These are phyloP conservation scores for Graphilbum sp. DNA, from an alignment of 2,329 filamentous ascomycete species.

Conservation along the genomic window DNA sequence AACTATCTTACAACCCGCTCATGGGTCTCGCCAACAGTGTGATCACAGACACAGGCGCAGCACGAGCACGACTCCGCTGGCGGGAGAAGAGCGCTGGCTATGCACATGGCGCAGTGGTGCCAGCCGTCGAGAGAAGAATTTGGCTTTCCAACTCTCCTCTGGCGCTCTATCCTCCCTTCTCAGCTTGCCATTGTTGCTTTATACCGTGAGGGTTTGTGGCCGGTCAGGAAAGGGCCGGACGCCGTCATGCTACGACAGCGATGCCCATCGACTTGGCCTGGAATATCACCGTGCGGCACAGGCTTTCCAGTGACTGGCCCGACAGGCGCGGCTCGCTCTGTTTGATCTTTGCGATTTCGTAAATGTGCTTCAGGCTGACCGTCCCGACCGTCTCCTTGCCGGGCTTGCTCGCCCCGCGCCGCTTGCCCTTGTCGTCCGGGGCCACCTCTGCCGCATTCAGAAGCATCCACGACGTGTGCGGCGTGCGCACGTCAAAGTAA, in stretches of 20 bases:
- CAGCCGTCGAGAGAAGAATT: no score
- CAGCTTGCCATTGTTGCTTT: no score
- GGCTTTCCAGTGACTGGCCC: constrained; percentile 50
- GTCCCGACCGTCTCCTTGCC: constrained; percentile 67
- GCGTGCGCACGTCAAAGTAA: constrained; percentile 82
- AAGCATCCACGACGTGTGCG: constrained; percentile 82
- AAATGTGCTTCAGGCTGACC: constrained; percentile 86
- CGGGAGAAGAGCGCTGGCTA: no score
- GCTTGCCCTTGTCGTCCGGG: constrained; percentile 54
- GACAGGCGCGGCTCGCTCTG: constrained; percentile 59
- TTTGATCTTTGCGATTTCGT: constrained; percentile 97
- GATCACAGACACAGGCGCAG: no score
- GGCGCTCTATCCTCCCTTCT: no score
- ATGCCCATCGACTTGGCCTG: constrained; percentile 65
- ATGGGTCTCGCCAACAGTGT: no score
- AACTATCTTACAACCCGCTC: no score
- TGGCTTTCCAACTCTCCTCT: no score
- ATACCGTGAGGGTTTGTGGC: no score
- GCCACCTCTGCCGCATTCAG: constrained; percentile 68
- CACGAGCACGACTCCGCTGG: no score
- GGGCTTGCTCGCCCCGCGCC: constrained; percentile 61
- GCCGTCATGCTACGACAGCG: constrained; percentile 42
- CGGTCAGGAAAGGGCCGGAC: no score
- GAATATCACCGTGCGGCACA: constrained; percentile 59
- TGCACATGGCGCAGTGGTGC: no score